Base-by-base conservation (phyloP, 495 filamentous ascomycete genomes). In the Aspergillus sclerotioniger region DNA sequence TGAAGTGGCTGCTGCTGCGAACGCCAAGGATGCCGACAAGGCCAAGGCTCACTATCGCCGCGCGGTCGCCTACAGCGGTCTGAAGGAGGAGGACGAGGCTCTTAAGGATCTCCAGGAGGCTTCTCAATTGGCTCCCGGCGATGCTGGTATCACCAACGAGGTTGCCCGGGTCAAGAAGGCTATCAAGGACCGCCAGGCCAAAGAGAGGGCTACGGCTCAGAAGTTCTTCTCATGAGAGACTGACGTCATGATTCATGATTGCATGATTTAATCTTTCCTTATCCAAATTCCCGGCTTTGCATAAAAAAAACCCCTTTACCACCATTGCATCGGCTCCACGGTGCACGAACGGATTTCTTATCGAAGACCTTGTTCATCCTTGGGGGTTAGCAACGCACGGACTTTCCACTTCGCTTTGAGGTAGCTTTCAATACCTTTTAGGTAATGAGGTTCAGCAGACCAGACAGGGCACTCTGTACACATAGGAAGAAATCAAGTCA, bases 11-110 rank as follows among this genome's bases (percentile, higher is more conserved):
- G 73, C 73, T 5, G 72, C 76, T 8, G 76, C 78, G 21, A 81
- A 80, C 21, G 80, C 86, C 35, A 80, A 83, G 39, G 85, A 92
- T 67, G 82, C 85, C 51, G 93, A 98, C 70, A 85, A 84, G 70
- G 93, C 86, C 57, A 98, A 98, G 79, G 95, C 88, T 8, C 80
- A 87, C 49, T 98, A 88, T 76, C 84, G 95, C 44, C 89, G 86
- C 56, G 94, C 87, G 19, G 73, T 87, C 45, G 92, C 94, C 20
- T 71, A 83, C 57, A 76, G 85, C 32, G 85, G 84, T 29, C 73
- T 90, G 57, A 94, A 90, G 77, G 91, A 95, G 59, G 93, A 98
- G 58, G 95, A 97, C 49, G 77, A 78, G 19, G 93, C 94, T 10
- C 67, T 94, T 37, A 80, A 81, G 70, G 90, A 89, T 66, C 78